Evolutionary conservation across 805 yeast species (phyloP).

Genomic region (Saturnispora mendoncae): DNA sequence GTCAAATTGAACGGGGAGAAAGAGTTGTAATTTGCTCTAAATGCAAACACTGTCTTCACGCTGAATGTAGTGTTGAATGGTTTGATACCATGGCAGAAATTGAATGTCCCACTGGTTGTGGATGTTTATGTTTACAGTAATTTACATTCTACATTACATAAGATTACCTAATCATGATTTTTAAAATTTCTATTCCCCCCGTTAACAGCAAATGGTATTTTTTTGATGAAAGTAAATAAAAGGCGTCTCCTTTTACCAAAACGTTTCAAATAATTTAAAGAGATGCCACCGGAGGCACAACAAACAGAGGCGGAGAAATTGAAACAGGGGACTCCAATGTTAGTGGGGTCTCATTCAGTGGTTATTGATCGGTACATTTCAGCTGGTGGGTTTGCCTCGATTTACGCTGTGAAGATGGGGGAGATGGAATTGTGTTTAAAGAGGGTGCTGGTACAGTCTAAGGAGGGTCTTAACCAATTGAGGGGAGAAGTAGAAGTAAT

Average conservation of each 20-base stretch:
- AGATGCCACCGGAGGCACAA: background rate
- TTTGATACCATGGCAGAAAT: slow-evolving; percentile 40
- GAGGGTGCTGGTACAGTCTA: slow-evolving; percentile 92
- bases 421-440: slow-evolving; percentile 71
- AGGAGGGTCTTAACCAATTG: slow-evolving; percentile 67
- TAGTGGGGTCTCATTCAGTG: slow-evolving; percentile 42
- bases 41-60: slow-evolving; percentile 76
- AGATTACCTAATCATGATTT: background rate
- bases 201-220: background rate
- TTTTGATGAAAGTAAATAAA: background rate
- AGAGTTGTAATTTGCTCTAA: slow-evolving; percentile 57
- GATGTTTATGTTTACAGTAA: slow-evolving; percentile 47
- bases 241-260: background rate
- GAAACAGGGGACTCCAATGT: slow-evolving; percentile 34
- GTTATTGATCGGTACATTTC: slow-evolving; percentile 34
- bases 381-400: slow-evolving; percentile 84
- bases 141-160: too few relatives aligned
- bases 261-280: too few relatives aligned
- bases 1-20: slow-evolving; percentile 52
- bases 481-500: slow-evolving; percentile 97
- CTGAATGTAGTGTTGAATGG: slow-evolving; percentile 75
- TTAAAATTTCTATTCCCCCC: too few relatives aligned
- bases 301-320: slow-evolving; percentile 11
- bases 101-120: slow-evolving; percentile 83
- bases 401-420: slow-evolving; percentile 65